These are phyloP conservation scores for Diaporthe sp. DNA, from an alignment of 2,329 filamentous ascomycete species.

Conservation along the genomic window DNA sequence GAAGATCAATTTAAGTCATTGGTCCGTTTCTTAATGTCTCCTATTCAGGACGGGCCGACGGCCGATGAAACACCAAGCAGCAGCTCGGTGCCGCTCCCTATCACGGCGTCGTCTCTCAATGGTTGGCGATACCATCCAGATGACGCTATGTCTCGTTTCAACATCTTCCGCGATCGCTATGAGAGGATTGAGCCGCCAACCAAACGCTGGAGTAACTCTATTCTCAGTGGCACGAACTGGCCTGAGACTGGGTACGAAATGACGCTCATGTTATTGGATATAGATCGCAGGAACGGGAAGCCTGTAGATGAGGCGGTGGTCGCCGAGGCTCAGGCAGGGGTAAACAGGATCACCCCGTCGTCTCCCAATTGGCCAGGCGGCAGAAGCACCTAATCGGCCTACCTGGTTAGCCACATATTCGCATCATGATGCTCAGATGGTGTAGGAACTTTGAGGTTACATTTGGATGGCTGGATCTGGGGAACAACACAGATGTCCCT, in stretches of 20 bases:
- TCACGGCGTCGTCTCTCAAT: background rate
- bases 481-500: no score
- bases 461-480: no score
- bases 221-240: background rate
- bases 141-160: background rate
- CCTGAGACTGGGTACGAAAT: background rate
- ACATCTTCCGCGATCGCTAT: background rate
- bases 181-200: background rate
- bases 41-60: background rate
- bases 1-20: background rate
- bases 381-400: background rate
- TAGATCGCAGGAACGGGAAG: background rate
- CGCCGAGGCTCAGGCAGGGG: background rate
- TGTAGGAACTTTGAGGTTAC: no score
- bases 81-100: background rate
- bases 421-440: no score
- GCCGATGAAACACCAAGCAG: background rate
- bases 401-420: background rate
- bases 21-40: background rate
- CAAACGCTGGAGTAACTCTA: background rate
- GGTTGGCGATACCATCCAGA: slow-evolving; percentile 4
- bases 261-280: background rate
- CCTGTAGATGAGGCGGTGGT: background rate
- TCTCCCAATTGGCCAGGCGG: background rate
- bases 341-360: background rate